phyloP scores from a whole-genome alignment of 441 rosid species.

The Breynia disticha region DNA sequence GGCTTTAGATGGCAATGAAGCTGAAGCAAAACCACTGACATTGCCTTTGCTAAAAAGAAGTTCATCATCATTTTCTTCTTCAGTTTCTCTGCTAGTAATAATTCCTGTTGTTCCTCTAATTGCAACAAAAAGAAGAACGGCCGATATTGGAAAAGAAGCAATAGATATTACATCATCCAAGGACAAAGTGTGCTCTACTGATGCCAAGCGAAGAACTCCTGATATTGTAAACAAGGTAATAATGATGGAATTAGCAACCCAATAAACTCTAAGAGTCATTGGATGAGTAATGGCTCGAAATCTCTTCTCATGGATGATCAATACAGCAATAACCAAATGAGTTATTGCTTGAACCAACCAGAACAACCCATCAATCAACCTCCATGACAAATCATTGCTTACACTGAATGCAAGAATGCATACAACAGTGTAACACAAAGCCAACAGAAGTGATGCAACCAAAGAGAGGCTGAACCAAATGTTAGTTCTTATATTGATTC shows the following conservation, averaged over 20 bases:
- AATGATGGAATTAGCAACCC: conserved; percentile 42
- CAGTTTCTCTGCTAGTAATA: conserved; percentile 19
- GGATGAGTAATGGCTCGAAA: conserved; percentile 57
- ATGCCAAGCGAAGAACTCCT: conserved; percentile 38
- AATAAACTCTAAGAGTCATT: conserved; percentile 51
- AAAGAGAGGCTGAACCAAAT: conserved; percentile 46
- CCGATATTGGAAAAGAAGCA: conserved; percentile 46
- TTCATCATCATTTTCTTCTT: conserved; percentile 19
- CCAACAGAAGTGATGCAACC: conserved; percentile 30
- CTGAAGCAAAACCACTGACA: conserved; percentile 61
- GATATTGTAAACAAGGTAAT: conserved; percentile 41
- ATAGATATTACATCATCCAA: conserved; percentile 51
- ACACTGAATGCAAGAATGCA: conserved; percentile 44
- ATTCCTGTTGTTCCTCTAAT: conserved; percentile 68
- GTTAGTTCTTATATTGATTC: conserved; percentile 26
- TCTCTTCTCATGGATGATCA: conserved; percentile 61
- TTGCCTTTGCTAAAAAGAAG: conserved; percentile 29
- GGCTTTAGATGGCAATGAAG: conserved; percentile 55
- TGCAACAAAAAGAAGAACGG: conserved; percentile 43
- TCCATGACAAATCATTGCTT: conserved; percentile 29
- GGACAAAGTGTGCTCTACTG: conserved; percentile 20
- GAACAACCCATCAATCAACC: conserved; percentile 33
- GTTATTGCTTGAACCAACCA: conserved; percentile 72
- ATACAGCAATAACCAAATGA: conserved; percentile 43
- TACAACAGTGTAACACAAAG: conserved; percentile 32